Percentiles rank a stretch among this genome's conserved stretches.
Evolutionary conservation across 2,329 filamentous ascomycete species (phyloP).

Genomic region (Phaeoacremonium minimum): DNA sequence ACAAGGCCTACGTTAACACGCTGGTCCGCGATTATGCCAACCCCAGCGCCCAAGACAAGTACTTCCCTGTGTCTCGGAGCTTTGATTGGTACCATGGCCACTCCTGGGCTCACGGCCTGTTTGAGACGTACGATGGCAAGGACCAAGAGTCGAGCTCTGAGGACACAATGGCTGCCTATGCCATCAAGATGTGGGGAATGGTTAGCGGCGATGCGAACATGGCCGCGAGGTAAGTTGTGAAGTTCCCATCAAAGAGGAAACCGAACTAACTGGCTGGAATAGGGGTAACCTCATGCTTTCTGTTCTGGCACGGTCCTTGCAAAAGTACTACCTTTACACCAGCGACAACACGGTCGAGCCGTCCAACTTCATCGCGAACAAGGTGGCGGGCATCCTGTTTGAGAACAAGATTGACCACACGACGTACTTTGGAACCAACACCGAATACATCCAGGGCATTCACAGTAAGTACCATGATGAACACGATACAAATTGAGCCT

Average conservation of each 20-base stretch:
- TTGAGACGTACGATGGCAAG: constrained; percentile 68
- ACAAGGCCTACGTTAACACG: constrained; percentile 76
- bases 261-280: no score
- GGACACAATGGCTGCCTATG: constrained; percentile 83
- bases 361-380: constrained; percentile 74
- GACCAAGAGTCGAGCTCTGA: constrained; percentile 86
- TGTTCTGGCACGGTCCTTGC: constrained; percentile 68
- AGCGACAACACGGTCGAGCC: constrained; percentile 68
- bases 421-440: constrained; percentile 76
- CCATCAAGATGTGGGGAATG: constrained; percentile 89
- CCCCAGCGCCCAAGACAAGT: constrained; percentile 62
- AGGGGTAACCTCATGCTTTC: constrained; percentile 81
- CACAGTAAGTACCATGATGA: no score
- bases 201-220: constrained; percentile 72
- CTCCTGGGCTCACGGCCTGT: constrained; percentile 83
- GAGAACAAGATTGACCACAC: constrained; percentile 95
- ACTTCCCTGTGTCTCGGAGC: constrained; percentile 75
- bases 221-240: constrained; percentile 70
- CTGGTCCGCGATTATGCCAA: constrained; percentile 83
- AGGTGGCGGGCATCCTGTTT: constrained; percentile 68
- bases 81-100: constrained; percentile 97
- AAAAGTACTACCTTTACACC: constrained; percentile 78
- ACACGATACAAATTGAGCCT: no score
- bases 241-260: no score
- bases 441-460: constrained; percentile 63